Percentiles rank a stretch among this genome's conserved stretches.
phyloP scores from a whole-genome alignment of 148 eudicot species.

The Amaranthus palmeri region DNA sequence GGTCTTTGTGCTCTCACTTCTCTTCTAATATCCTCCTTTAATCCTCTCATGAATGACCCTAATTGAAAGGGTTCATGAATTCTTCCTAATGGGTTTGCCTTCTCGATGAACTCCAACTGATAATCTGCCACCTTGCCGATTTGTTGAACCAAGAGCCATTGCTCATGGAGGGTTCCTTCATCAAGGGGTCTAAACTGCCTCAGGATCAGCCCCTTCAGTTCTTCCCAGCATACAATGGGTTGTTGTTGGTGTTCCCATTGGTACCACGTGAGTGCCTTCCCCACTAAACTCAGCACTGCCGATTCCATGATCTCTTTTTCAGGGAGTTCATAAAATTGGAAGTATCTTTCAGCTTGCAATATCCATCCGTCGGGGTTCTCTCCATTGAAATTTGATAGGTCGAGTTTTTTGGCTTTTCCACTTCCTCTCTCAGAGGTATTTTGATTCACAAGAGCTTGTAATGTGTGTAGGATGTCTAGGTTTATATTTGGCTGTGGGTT shows the following conservation, averaged over 20 bases:
- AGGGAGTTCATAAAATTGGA: background rate
- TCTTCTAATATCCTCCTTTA: background rate
- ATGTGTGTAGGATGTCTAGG: no score
- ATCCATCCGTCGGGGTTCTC: background rate
- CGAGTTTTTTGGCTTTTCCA: background rate
- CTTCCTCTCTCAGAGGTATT: no score
- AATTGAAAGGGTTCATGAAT: background rate
- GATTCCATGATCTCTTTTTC: background rate
- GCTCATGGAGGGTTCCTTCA: background rate
- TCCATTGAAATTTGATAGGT: background rate
- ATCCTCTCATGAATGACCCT: background rate
- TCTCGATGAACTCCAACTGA: background rate
- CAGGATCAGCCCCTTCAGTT: background rate
- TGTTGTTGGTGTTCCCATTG: background rate
- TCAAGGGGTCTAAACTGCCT: background rate
- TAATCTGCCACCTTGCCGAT: background rate
- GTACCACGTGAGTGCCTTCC: background rate
- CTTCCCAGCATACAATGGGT: background rate
- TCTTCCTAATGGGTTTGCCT: background rate
- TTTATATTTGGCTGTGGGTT: no score
- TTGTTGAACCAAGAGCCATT: background rate
- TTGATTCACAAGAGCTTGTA: no score
- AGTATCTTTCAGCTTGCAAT: background rate
- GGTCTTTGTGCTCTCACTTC: background rate
- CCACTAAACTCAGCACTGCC: background rate